Evolutionary conservation across 2,329 filamentous ascomycete genomes (phyloP).

Genomic region (Aotearoamyces nothofagi): DNA sequence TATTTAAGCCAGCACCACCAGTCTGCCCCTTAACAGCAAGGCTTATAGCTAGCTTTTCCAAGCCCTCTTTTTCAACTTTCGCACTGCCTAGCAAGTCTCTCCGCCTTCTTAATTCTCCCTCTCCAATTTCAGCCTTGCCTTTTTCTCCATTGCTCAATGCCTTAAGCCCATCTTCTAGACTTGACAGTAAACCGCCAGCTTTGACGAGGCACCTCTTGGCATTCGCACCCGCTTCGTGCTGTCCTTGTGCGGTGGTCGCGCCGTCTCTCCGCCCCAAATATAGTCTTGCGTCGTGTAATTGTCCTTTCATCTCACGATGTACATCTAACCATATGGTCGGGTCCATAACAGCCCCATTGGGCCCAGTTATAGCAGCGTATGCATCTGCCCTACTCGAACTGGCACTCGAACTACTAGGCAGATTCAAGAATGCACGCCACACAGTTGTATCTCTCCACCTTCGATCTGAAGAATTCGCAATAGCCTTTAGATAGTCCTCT

Average conservation of each 20-base stretch:
- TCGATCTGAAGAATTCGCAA: constrained; percentile 58
- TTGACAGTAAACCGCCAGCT: constrained; percentile 46
- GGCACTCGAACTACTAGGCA: constrained; percentile 34
- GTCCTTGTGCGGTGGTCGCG: constrained; percentile 32
- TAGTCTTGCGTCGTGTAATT: constrained; percentile 51
- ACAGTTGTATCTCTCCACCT: constrained; percentile 60
- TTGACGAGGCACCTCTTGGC: constrained; percentile 61
- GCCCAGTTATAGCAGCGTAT: constrained; percentile 22
- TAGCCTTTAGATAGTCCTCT: constrained; percentile 56
- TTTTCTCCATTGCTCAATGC: constrained; percentile 27
- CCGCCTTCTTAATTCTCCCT: constrained; percentile 59
- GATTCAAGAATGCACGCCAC: constrained; percentile 60
- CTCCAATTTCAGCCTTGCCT: constrained; percentile 37
- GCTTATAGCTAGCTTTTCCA: constrained; percentile 57
- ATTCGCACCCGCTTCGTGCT: constrained; percentile 53
- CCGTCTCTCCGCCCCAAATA: constrained; percentile 54
- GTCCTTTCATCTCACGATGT: constrained; percentile 56
- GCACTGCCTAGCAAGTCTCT: constrained; percentile 56
- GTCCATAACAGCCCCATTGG: constrained; percentile 30
- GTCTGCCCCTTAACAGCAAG: constrained; percentile 30
- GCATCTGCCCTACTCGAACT: constrained; percentile 4
- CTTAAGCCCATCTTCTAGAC: constrained; percentile 50
- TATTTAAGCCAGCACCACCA: constrained; percentile 6
- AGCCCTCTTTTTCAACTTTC: constrained; percentile 57
- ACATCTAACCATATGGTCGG: constrained; percentile 64